A percentile compares a stretch with the other conserved stretches of the same genome.
These are phyloP conservation scores for Fusarium begoniae DNA, from an alignment of 2,329 filamentous ascomycete species.

Conservation along the genomic window DNA sequence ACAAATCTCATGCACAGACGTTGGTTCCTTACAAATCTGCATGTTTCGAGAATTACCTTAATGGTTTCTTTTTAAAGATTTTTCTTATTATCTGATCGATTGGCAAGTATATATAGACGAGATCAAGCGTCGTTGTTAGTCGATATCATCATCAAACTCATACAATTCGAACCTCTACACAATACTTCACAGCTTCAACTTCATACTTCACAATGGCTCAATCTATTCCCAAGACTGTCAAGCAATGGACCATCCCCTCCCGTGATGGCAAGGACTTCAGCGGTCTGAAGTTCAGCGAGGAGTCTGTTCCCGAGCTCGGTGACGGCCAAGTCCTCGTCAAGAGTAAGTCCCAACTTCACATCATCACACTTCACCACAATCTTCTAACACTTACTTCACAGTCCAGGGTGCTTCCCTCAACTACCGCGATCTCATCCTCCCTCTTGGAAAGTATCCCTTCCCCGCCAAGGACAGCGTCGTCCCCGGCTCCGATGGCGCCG, in stretches of 20 bases:
- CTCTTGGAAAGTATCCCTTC: conserved; percentile 59
- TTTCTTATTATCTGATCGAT: not conserved
- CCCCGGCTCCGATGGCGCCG: conserved; percentile 63
- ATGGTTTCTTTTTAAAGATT: not conserved
- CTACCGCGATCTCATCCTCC: conserved; percentile 63
- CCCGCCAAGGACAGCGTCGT: conserved; percentile 55
- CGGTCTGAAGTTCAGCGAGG: conserved; percentile 63
- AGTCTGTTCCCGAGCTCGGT: conserved; percentile 68
- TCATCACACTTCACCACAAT: not conserved
- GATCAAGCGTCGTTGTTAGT: not conserved
- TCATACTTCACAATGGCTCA: conserved; percentile 34
- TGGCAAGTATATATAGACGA: conserved; percentile 7
- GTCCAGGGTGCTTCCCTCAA: conserved; percentile 63
- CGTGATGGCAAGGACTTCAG: conserved; percentile 62
- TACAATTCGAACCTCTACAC: not conserved
- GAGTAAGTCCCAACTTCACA: conserved; percentile 39
- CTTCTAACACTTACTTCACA: conserved; percentile 29
- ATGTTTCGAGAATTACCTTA: conserved; percentile 7
- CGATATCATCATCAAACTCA: not conserved
- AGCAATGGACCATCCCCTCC: conserved; percentile 63
- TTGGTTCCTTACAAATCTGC: conserved; percentile 16
- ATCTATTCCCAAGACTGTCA: conserved; percentile 54
- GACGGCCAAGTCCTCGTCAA: conserved; percentile 79
- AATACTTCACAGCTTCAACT: not conserved
- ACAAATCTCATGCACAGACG: conserved; percentile 32